Conservation (phyloP, 1,284 basidiomycete genomes). For the Cystobasidium pallidum region DNA sequence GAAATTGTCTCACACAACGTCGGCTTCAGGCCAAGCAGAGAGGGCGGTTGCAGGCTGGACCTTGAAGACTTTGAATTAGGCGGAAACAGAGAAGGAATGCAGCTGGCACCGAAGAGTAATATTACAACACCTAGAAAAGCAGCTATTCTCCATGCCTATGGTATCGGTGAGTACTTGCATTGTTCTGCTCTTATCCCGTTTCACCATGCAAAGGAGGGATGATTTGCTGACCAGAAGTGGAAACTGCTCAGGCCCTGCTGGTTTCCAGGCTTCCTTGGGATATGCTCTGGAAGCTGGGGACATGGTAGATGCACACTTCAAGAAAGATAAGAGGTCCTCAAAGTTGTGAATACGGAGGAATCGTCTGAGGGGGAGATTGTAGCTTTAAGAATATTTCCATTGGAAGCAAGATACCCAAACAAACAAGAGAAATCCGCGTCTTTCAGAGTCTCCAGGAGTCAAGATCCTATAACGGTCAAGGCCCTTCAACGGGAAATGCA, state of each 20-base stretch:
- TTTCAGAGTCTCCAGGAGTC: too few relatives aligned
- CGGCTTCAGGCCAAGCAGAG: conserved; percentile 71
- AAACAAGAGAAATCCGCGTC: too few relatives aligned
- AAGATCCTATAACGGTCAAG: too few relatives aligned
- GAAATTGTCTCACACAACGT: conserved; percentile 67
- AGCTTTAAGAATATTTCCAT: not conserved
- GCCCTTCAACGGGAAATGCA: too few relatives aligned
- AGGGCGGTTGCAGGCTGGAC: conserved; percentile 71
- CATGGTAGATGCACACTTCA: conserved; percentile 47
- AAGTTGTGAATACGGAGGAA: conserved; percentile 1
- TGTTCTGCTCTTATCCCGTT: not conserved
- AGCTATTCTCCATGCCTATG: conserved; percentile 72
- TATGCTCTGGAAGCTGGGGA: conserved; percentile 52
- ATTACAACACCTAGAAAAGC: conserved; percentile 60
- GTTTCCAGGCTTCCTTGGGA: conserved; percentile 54
- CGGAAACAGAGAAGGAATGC: conserved; percentile 54
- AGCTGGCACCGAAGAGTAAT: conserved; percentile 56
- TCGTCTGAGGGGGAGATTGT: not conserved
- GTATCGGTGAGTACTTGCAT: conserved; percentile 55
- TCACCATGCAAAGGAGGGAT: not conserved
- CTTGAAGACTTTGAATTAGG: conserved; percentile 62
- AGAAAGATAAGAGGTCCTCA: conserved; percentile 19
- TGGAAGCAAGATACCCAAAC: too few relatives aligned
- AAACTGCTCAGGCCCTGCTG: conserved; percentile 50
- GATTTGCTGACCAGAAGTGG: not conserved